These are phyloP conservation scores for Fragosphaeria purpurea DNA, from an alignment of 2,329 filamentous ascomycete species.

Conservation along the genomic window DNA sequence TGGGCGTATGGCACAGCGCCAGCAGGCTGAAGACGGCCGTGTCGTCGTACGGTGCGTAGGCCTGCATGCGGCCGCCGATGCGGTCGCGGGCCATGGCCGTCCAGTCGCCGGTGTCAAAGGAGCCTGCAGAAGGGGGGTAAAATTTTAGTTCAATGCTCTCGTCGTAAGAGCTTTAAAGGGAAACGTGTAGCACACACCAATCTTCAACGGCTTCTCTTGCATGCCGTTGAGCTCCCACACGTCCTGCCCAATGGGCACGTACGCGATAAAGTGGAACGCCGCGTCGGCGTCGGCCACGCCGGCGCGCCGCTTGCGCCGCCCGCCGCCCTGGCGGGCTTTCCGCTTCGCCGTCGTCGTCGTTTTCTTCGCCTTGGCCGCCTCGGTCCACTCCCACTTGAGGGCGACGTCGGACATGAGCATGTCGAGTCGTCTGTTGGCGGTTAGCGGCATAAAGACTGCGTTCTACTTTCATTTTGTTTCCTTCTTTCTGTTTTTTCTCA, in stretches of 20 bases:
- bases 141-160: too few relatives aligned
- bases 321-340: not conserved
- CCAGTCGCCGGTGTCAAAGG: conserved; percentile 48
- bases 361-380: conserved; percentile 26
- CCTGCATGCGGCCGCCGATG: conserved; percentile 54
- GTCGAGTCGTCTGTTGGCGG: conserved; percentile 53
- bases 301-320: not conserved
- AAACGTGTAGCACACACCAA: conserved; percentile 33
- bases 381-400: conserved; percentile 46
- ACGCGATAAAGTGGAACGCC: conserved; percentile 96
- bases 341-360: not conserved
- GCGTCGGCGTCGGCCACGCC: conserved; percentile 53
- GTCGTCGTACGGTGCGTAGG: conserved; percentile 7
- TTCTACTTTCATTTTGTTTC: too few relatives aligned
- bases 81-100: conserved; percentile 51
- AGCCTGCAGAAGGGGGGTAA: conserved; percentile 20
- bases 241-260: conserved; percentile 66
- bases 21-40: conserved; percentile 47
- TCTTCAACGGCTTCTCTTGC: conserved; percentile 59
- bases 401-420: conserved; percentile 61
- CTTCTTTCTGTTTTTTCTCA: too few relatives aligned
- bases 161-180: too few relatives aligned
- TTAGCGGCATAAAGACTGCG: too few relatives aligned
- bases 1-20: conserved; percentile 59
- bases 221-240: conserved; percentile 94